Evolutionary conservation across 225 moss, liverwort and hornwort genomes (phyloP), one percentile per base, ranked within the genome.

Genomic region (Sphagnum contortum): DNA sequence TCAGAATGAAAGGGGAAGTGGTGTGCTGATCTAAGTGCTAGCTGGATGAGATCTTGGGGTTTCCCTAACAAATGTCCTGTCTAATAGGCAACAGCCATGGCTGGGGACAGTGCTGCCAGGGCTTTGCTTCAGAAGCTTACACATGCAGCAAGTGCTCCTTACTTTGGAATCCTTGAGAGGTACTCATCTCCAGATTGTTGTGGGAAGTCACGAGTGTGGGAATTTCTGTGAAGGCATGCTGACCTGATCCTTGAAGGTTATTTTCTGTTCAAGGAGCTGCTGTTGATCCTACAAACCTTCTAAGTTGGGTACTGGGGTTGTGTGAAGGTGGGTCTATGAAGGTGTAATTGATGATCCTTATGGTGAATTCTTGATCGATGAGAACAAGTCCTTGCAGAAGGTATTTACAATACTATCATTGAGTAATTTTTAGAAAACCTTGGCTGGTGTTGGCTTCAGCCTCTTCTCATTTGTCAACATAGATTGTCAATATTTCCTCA

Each of bases 371-470:
- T 75, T 96, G 44, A 96, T 96, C 66, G 92, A 96, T 64, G 96
- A 96, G 69, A 96, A 96, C 76, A 96, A 96, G 77, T 80, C 87
- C 55, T 74, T 96, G 88, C 96, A 92, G 81, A 96, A 96, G 84
- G 90, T 90, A 76, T 59, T 52, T 29, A 29, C 29, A 29, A 29
- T 29, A 29, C 29, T 29, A 29, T 29, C 29, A 29, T 29, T 29
- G 29, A 29, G 29, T 29, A 29, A 29, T 29, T 29, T 29, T 29
- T 29, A 1, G 29, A 1, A 29, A 29, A 29, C 29, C 29, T 29
- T 29, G 29, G 29, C 29, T 29, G 29, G 29, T 29, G 29, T 29
- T 29, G 29, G 29, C 29, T 29, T 29, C 29, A 29, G 29, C 29
- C 29, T 29, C 29, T 29, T 29, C 29, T 29, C 29, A 29, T 29